Evolutionary conservation across 2,329 filamentous ascomycete genomes (phyloP).

Genomic region (Trichoderma aggressivum): DNA sequence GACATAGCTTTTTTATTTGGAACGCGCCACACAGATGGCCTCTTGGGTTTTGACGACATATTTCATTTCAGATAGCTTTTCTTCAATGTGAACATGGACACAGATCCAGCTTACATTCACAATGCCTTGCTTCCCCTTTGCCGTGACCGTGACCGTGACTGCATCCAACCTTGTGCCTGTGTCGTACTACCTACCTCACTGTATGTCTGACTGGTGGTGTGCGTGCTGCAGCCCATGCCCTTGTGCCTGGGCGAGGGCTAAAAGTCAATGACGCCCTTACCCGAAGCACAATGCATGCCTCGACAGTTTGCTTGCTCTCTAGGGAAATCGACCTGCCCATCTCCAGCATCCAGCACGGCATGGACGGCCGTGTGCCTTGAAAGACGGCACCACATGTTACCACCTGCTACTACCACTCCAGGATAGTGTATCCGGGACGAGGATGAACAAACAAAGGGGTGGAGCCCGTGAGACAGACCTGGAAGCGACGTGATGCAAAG

Average conservation of each 20-base stretch:
- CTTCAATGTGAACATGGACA: slow-evolving; percentile 12
- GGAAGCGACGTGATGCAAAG: slow-evolving; percentile 13
- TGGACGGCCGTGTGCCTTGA: not conserved
- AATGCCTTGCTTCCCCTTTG: not conserved
- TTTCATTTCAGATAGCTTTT: slow-evolving; percentile 7
- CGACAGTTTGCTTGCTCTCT: not conserved
- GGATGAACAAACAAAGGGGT: not conserved
- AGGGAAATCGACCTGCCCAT: not conserved
- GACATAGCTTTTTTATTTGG: slow-evolving; percentile 14
- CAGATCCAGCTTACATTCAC: slow-evolving; percentile 10
- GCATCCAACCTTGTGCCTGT: not conserved
- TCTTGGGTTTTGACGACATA: slow-evolving; percentile 16
- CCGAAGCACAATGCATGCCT: not conserved
- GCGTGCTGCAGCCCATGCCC: not conserved
- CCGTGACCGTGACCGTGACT: not conserved
- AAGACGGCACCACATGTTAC: not conserved
- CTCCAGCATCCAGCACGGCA: not conserved
- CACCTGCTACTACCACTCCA: not conserved
- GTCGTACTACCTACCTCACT: not conserved
- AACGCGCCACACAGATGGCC: slow-evolving; percentile 10
- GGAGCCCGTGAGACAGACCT: slow-evolving; percentile 10
- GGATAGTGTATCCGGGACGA: not conserved
- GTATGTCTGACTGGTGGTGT: not conserved
- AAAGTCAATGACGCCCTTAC: not conserved
- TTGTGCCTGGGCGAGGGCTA: not conserved